A percentile compares a stretch with the other conserved stretches of the same genome.
Conservation (phyloP, 192 early-diverging fungal species). For the Coemansia sp. region DNA sequence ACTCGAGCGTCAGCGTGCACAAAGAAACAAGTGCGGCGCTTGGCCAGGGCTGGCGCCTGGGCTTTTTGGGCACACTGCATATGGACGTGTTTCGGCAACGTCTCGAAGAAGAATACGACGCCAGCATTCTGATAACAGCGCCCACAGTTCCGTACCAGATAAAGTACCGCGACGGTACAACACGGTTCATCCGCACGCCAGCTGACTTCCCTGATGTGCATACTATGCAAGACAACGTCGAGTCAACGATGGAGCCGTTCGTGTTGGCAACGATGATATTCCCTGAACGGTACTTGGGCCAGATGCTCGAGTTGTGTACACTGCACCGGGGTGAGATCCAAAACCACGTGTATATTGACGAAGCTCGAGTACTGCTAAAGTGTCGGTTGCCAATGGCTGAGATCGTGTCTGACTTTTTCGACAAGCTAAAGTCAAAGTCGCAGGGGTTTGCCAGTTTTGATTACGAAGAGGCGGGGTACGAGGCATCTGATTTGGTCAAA, state of each 20-base stretch:
- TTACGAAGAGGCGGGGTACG: constrained; percentile 92
- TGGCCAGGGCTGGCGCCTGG: constrained; percentile 95
- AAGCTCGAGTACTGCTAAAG: constrained; percentile 79
- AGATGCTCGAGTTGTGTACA: constrained; percentile 75
- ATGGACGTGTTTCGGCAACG: constrained; percentile 98
- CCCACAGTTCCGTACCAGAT: constrained; percentile 89
- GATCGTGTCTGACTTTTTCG: constrained; percentile 94
- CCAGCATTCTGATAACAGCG: constrained; percentile 85
- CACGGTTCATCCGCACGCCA: constrained; percentile 73
- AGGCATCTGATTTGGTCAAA: constrained; percentile 82
- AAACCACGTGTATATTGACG: constrained; percentile 89
- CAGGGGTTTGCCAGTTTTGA: constrained; percentile 87
- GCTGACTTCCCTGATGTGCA: constrained; percentile 85
- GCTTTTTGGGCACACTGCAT: constrained; percentile 93
- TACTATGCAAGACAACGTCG: constrained; percentile 62
- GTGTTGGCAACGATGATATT: constrained; percentile 90
- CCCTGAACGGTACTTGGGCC: constrained; percentile 76
- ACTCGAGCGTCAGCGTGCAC: constrained; percentile 85
- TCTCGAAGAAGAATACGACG: constrained; percentile 90
- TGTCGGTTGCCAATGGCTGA: constrained; percentile 89
- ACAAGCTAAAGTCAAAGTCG: constrained; percentile 86
- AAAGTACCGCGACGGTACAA: constrained; percentile 37
- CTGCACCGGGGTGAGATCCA: constrained; percentile 72
- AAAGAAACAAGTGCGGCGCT: constrained; percentile 82
- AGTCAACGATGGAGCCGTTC: constrained; percentile 83